Percentiles rank a stretch among this genome's conserved stretches.
These are phyloP conservation scores for Sporisorium graminicola DNA, from an alignment of 1,284 basidiomycete species.

Conservation along the genomic window DNA sequence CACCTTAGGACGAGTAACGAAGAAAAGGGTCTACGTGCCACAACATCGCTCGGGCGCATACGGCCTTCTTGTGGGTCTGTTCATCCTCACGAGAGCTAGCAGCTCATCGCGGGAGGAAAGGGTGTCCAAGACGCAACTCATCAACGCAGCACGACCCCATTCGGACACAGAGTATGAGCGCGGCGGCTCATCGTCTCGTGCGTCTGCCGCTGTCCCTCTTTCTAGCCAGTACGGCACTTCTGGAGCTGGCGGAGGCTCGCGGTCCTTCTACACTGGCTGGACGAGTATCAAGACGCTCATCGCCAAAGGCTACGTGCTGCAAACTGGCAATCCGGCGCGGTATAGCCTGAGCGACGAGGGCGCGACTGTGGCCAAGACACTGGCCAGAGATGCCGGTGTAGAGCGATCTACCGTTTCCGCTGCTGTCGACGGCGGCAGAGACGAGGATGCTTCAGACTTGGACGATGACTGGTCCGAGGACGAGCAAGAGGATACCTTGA, in stretches of 20 bases:
- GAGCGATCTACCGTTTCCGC: neutral
- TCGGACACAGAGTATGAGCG: conserved; percentile 64
- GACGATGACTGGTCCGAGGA: conserved; percentile 28
- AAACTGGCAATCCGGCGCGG: conserved; percentile 63
- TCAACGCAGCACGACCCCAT: conserved; percentile 58
- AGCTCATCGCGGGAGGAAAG: conserved; percentile 17
- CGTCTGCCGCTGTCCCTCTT: conserved; percentile 38
- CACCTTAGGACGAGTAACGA: conserved; percentile 26
- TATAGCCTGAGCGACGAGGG: conserved; percentile 65
- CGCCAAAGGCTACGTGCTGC: conserved; percentile 63
- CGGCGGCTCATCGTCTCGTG: conserved; percentile 33
- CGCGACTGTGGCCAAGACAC: conserved; percentile 48
- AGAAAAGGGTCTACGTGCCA: conserved; percentile 62
- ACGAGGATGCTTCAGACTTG: conserved; percentile 3
- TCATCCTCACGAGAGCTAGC: conserved; percentile 28
- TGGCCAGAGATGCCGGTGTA: conserved; percentile 45
- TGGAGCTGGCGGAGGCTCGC: conserved; percentile 18
- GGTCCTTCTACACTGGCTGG: conserved; percentile 66
- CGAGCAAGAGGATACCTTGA: conserved; percentile 19
- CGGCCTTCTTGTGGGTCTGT: conserved; percentile 65
- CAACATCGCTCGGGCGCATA: conserved; percentile 64
- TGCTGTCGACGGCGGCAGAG: neutral
- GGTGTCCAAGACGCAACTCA: conserved; percentile 62
- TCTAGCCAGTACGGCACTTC: conserved; percentile 25
- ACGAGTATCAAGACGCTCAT: conserved; percentile 68